Conservation (phyloP, 2,329 filamentous ascomycete genomes). For the Phialocephala subalpina region DNA sequence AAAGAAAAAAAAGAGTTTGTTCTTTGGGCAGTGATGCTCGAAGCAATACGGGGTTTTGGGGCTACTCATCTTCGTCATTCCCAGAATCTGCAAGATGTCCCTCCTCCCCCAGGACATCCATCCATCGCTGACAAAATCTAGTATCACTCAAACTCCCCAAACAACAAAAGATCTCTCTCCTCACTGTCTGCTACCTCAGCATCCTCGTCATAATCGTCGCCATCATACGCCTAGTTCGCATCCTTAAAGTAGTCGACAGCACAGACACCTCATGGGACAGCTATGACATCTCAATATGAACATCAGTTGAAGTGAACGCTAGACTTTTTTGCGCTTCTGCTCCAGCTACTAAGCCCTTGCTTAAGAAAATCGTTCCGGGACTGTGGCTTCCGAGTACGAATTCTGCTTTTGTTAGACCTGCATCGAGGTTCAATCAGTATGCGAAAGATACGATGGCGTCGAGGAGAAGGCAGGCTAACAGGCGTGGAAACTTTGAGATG, state of each 20-base stretch:
- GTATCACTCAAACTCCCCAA: neutral
- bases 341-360: conserved; percentile 20
- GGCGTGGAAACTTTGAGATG: neutral
- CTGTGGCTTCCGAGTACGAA: neutral
- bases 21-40: no score
- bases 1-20: no score
- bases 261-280: conserved; percentile 17
- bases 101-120: neutral
- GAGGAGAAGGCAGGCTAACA: neutral
- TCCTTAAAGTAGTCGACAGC: neutral
- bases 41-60: no score
- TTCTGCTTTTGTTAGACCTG: neutral
- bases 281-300: conserved; percentile 25
- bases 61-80: conserved; percentile 3
- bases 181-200: conserved; percentile 18
- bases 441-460: neutral
- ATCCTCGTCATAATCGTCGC: conserved; percentile 24
- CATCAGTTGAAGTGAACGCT: conserved; percentile 22
- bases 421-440: neutral
- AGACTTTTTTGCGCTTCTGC: conserved; percentile 28
- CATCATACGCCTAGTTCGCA: conserved; percentile 17
- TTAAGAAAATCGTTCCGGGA: conserved; percentile 8
- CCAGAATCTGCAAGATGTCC: neutral
- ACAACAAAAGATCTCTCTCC: conserved; percentile 19
- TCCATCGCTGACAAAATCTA: neutral